Percentiles rank a stretch among this genome's conserved stretches.
Conservation (phyloP, 2,329 filamentous ascomycete species). For the Epichloe sylvatica region DNA sequence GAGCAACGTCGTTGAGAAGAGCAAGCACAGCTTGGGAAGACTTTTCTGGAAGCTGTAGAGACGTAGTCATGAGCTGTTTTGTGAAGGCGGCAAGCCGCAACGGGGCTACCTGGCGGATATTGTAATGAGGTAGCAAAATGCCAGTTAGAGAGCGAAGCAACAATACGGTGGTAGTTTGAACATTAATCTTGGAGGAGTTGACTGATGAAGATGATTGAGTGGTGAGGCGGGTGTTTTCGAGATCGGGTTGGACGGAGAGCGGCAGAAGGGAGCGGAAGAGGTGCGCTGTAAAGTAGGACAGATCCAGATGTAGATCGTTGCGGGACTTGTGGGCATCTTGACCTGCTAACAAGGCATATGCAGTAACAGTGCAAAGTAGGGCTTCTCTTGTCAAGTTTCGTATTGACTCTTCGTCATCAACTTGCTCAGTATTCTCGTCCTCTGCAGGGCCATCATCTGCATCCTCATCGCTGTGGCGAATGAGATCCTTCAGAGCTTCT, state of each 20-base stretch:
- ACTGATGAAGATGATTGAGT: slow-evolving; percentile 23
- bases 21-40: slow-evolving; percentile 68
- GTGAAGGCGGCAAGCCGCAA: slow-evolving; percentile 79
- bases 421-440: slow-evolving; percentile 23
- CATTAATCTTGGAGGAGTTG: slow-evolving; percentile 58
- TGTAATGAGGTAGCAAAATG: slow-evolving; percentile 61
- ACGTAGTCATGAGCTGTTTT: slow-evolving; percentile 73
- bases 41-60: slow-evolving; percentile 83
- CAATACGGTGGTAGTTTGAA: slow-evolving; percentile 87
- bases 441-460: slow-evolving; percentile 29
- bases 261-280: slow-evolving; percentile 77
- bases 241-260: slow-evolving; percentile 66
- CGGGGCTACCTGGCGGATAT: slow-evolving; percentile 63
- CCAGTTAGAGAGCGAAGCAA: slow-evolving; percentile 75
- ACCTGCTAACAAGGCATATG: slow-evolving; percentile 87
- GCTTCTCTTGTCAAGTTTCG: slow-evolving; percentile 75
- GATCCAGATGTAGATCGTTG: slow-evolving; percentile 68
- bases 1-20: slow-evolving; percentile 63
- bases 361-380: slow-evolving; percentile 87
- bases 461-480: slow-evolving; percentile 55
- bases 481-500: slow-evolving; percentile 86
- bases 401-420: slow-evolving; percentile 32
- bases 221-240: slow-evolving; percentile 55
- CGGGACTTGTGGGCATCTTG: slow-evolving; percentile 84
- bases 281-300: slow-evolving; percentile 89